Evolutionary conservation across 208 protist genomes (phyloP), one percentile per base, ranked within the genome.

Genomic region (Wallacemonas collosoma): DNA sequence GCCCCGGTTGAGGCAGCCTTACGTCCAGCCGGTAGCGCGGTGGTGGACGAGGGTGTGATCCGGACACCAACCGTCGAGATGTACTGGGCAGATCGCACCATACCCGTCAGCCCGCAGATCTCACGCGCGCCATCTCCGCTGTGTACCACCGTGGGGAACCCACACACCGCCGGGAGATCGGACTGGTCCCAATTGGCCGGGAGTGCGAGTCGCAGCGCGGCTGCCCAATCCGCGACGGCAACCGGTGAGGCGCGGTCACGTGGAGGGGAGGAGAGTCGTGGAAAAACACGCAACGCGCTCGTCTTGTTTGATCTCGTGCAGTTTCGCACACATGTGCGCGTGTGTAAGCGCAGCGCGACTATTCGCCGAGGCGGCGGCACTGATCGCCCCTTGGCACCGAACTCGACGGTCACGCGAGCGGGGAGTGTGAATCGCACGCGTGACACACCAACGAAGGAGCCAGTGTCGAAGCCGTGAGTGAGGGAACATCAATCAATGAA

Each of bases 291-390:
- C 78, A 51, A 68, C 15, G 73, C 80, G 36, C 65, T 67, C 0
- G 85, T 95, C 41, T 72, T 81, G n/a, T 80, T 95, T 39, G 87
- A 95, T 38, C 81, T 95, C 1, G 84, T 90, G 48, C 90, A 85
- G 70, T 93, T 93, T 68, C 75, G 86, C 17, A 77, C 76, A 14
- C 84, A 66, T 48, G 86, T 93, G 72, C 77, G 73, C 5, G 84
- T 89, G 17, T 74, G 64, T 65, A 86, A 89, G 63, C 8, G 26
- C 4, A 69, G 48, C 45, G 50, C 50, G 8, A 47, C 45, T 5
- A 79, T 81, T 53, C 72, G 61, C 7, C 75, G 75, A 26, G 67
- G 57, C 51, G 48, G 67, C 40, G 26, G 51, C 26, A 36, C n/a
- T 5, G 57, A 44, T 12, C 45, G 45, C 6, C 45, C 45, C 12